phyloP scores from a whole-genome alignment of 805 yeast species.

The Candida piceae region DNA sequence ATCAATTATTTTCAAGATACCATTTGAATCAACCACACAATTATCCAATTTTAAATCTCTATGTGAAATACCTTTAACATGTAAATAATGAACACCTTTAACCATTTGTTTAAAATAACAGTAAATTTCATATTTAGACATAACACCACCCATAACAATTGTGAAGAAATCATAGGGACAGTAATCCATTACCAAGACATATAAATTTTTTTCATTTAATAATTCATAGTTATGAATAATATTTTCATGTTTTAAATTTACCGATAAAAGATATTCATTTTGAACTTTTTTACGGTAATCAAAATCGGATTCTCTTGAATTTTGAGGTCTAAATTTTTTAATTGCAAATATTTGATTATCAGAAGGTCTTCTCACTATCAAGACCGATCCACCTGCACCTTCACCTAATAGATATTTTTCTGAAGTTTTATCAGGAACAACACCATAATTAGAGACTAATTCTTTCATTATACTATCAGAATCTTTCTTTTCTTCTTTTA shows the following conservation, averaged over 20 bases:
- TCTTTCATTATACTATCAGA: conserved; percentile 24
- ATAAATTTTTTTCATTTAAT: conserved; percentile 58
- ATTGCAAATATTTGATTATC: conserved; percentile 69
- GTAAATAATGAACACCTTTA: conserved; percentile 71
- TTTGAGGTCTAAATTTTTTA: conserved; percentile 72
- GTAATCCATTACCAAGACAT: conserved; percentile 85
- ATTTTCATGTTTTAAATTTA: conserved; percentile 71
- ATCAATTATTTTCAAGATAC: conserved; percentile 82
- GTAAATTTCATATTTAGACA: conserved; percentile 62
- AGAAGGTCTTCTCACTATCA: conserved; percentile 57
- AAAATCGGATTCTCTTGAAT: conserved; percentile 53
- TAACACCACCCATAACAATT: conserved; percentile 82
- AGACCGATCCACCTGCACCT: conserved; percentile 95
- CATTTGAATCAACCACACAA: conserved; percentile 74
- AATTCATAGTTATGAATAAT: conserved; percentile 78
- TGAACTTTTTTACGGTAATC: conserved; percentile 77
- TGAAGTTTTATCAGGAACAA: conserved; percentile 52
- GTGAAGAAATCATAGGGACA: conserved; percentile 90
- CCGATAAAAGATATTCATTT: conserved; percentile 79
- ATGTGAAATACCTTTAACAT: conserved; percentile 81
- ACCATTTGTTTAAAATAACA: conserved; percentile 84
- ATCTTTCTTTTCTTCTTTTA: not conserved
- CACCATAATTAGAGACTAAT: conserved; percentile 60
- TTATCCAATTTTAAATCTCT: conserved; percentile 90
- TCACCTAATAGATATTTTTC: conserved; percentile 51